Base-by-base conservation (phyloP, 2,329 filamentous ascomycete genomes). In the Hypomyces rosellus region DNA sequence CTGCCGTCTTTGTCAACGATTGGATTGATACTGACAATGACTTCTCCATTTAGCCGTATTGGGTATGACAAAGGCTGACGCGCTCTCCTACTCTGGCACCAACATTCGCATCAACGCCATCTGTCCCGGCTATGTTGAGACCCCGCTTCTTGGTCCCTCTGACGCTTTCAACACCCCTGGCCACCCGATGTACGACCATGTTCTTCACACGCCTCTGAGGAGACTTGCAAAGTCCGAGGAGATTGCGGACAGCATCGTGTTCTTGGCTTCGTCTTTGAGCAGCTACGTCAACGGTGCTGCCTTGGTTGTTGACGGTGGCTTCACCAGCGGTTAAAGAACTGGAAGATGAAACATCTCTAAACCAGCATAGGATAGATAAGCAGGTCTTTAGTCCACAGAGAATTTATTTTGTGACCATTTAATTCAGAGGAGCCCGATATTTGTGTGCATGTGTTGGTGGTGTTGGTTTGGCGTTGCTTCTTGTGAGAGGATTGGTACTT, bases 41-140 rank as follows among this genome's bases (percentile, higher is more conserved):
- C 9, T 6, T 8, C 25, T 30, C 25, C 15, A 3, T 36, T 4
- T 22, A 63, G 66, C 60, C 30, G 71, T 79, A 5, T 57, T 80
- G 45, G 76, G 76, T 0, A 64, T 84, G 42, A 80, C 76, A 8
- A 74, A 70, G 58, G 72, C 71, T 2, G 78, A 82, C 54, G 79
- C 74, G 2, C 71, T 74, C 45, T 68, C 70, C 1, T 82, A 82
- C 63, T 75, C 73, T 1, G 58, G 67, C 4, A 59, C 69, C 45
- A 73, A 72, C 3, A 80, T 83, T 50, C 74, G 78, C 45, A 77
- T 84, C 61, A 84, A 84, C 57, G 78, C 77, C 3, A 74, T 83
- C n/a, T 81, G 80, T 49, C 80, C 79, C 0, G 76, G 72, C 9
- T 77, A 73, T 54, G 66, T 76, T 34, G 60, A 64, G 41, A 76